phyloP scores from a whole-genome alignment of 164 flowering plant genomes.

The Malania oleifera region DNA sequence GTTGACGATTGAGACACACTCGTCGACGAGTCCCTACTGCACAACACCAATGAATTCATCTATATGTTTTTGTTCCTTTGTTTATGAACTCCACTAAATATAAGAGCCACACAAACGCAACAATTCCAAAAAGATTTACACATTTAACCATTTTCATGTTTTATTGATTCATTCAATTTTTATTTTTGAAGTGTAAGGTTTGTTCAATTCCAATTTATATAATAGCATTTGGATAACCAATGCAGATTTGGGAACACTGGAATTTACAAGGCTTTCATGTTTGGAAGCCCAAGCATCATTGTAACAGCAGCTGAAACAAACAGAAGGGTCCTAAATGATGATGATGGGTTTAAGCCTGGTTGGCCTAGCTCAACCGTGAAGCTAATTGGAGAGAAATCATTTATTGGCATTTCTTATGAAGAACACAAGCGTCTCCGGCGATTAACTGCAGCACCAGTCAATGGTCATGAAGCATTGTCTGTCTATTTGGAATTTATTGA shows the following conservation, averaged over 20 bases:
- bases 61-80: too few relatives aligned
- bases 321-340: constrained; percentile 63
- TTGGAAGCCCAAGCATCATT: constrained; percentile 71
- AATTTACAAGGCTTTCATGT: constrained; percentile 79
- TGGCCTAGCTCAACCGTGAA: constrained; percentile 74
- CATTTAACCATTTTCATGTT: too few relatives aligned
- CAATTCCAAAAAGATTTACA: too few relatives aligned
- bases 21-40: too few relatives aligned
- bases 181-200: too few relatives aligned
- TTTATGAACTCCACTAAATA: too few relatives aligned
- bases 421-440: constrained; percentile 78
- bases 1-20: too few relatives aligned
- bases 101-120: too few relatives aligned
- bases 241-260: constrained; percentile 65
- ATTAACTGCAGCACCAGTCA: constrained; percentile 75
- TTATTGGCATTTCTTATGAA: constrained; percentile 49
- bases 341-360: constrained; percentile 64
- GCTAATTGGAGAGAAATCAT: constrained; percentile 80
- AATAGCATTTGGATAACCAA: too few relatives aligned
- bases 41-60: too few relatives aligned
- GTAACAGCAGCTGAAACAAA: constrained; percentile 63
- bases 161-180: too few relatives aligned
- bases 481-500: constrained; percentile 57
- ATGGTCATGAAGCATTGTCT: constrained; percentile 75
- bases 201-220: too few relatives aligned